Evolutionary conservation across 331 rosid species (phyloP).

Genomic region (Spiraea crenata): DNA sequence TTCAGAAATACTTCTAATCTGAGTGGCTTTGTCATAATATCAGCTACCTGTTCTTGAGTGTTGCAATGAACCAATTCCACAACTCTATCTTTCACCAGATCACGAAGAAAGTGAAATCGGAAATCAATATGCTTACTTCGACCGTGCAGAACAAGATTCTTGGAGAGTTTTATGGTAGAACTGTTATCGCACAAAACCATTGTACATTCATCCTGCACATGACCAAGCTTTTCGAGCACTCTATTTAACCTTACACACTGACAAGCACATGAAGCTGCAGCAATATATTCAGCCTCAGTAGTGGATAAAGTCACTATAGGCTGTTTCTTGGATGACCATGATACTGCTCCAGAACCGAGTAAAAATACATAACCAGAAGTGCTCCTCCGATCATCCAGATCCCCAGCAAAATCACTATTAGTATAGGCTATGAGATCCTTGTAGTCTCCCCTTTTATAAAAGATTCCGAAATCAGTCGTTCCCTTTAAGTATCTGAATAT

Average conservation of each 20-base stretch:
- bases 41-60: not conserved
- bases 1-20: not conserved
- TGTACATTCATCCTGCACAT: not conserved
- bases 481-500: not conserved
- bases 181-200: not conserved
- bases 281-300: not conserved
- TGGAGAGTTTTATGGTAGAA: not conserved
- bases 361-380: not conserved
- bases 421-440: not conserved
- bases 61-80: not conserved
- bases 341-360: not conserved
- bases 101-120: not conserved
- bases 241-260: not conserved
- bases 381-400: not conserved
- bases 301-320: not conserved
- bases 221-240: not conserved
- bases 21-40: conserved; percentile 3
- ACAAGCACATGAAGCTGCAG: not conserved
- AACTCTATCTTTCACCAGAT: not conserved
- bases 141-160: not conserved
- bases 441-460: no score
- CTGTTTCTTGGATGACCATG: not conserved
- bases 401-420: not conserved
- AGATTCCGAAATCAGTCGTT: not conserved
- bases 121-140: not conserved